Base-by-base conservation (phyloP, 495 filamentous ascomycete species). In the Aspergillus homomorphus region DNA sequence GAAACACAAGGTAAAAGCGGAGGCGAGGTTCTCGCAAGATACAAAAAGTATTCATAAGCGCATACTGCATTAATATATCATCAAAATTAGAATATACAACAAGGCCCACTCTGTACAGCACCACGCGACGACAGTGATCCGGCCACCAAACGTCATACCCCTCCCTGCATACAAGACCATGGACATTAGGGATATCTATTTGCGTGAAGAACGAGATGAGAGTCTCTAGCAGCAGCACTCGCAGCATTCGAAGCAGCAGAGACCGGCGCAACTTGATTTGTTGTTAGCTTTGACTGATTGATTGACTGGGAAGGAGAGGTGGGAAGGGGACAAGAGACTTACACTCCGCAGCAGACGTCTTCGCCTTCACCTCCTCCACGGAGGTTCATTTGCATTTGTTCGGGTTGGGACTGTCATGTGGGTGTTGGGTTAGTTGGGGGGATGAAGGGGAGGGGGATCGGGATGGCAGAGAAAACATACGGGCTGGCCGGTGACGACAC, bases 261-360 rank as follows among this genome's bases (percentile, higher is more conserved):
- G 54, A 62, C 65, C 65, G 20, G 65, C 65, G 54, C 59, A 65
- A 18, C 65, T 67, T 14, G 12, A 42, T 3, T 21, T 14, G 18
- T n/a, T n/a, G 51, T 41, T n/a, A 23, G 45, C n/a, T 45, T 20
- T 18, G 22, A 23, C 21, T 3, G 22, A 15, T n/a, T 28, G 7
- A 22, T 9, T 19, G 28, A 48, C n/a, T 14, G 6, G 20, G 38
- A n/a, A 30, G 4, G 19, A 46, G n/a, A n/a, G n/a, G n/a, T 14
- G 22, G 18, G 22, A 46, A 21, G 52, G 23, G 16, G 28, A 38
- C 41, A 38, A 24, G 10, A 14, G 38, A 58, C 62, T 45, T 58
- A 67, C 65, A 64, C 41, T 53, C 62, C 65, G 45, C 65, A 67
- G 55, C 65, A 67, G 15, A 62, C 43, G 43, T 63, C 65, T 20